A percentile compares a stretch with the other conserved stretches of the same genome.
phyloP scores from a whole-genome alignment of 768 basidiomycete genomes.

The Zangia roseola region DNA sequence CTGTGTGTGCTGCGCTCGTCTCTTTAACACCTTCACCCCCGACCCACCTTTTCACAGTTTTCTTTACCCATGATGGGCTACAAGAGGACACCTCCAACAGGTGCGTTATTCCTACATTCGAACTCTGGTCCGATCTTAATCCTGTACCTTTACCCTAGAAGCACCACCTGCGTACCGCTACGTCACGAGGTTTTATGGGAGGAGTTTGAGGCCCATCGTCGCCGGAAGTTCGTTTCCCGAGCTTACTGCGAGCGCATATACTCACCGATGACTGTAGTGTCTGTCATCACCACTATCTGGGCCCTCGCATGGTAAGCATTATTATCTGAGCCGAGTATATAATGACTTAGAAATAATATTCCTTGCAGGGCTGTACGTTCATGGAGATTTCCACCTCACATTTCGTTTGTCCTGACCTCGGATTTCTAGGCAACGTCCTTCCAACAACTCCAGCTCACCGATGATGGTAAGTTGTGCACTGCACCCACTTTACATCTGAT shows the following conservation, averaged over 20 bases:
- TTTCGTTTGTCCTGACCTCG: neutral
- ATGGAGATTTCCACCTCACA: neutral
- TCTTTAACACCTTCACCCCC: constrained; percentile 1
- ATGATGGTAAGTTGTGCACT: constrained; percentile 41
- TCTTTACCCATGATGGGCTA: constrained; percentile 11
- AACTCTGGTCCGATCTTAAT: neutral
- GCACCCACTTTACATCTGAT: neutral
- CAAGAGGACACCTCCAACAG: constrained; percentile 10
- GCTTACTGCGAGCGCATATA: neutral
- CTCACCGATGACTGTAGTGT: constrained; percentile 25
- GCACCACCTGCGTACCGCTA: constrained; percentile 59
- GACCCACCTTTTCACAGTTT: neutral
- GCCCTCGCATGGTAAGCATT: constrained; percentile 56
- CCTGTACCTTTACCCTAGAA: constrained; percentile 24
- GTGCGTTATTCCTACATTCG: constrained; percentile 1
- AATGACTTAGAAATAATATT: neutral
- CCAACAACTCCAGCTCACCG: constrained; percentile 48
- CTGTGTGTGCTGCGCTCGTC: neutral
- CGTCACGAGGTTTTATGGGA: constrained; percentile 52
- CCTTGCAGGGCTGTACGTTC: constrained; percentile 24
- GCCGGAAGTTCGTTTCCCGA: constrained; percentile 37
- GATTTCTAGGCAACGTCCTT: constrained; percentile 57
- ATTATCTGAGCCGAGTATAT: neutral
- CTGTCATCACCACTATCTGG: constrained; percentile 56
- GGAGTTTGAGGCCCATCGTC: constrained; percentile 64